These are phyloP conservation scores for Tricholoma terreum DNA, from an alignment of 768 basidiomycete genomes.

Conservation along the genomic window DNA sequence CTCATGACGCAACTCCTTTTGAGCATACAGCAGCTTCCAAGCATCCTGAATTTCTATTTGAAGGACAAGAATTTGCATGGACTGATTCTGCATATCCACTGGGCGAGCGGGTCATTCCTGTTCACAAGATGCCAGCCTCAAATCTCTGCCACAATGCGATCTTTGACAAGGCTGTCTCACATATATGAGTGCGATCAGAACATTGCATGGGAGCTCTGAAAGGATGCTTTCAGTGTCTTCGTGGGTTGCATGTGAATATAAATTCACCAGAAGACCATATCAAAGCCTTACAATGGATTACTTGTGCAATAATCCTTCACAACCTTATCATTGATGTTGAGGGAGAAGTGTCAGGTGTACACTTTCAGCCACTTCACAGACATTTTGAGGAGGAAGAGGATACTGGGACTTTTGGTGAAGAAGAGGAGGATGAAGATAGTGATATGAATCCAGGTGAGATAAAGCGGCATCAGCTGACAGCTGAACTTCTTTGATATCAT, in stretches of 20 bases:
- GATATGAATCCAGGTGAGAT: no score
- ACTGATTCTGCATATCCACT: no score
- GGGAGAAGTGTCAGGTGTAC: constrained; percentile 8
- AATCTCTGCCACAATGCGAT: no score
- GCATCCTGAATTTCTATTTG: constrained; percentile 18
- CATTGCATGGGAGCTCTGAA: constrained; percentile 33
- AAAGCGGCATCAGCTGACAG: no score
- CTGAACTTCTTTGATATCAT: no score
- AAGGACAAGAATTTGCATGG: constrained; percentile 14
- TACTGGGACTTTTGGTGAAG: no score
- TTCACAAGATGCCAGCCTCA: no score
- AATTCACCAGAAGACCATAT: constrained; percentile 20
- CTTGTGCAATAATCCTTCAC: constrained; percentile 33
- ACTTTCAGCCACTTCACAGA: no score
- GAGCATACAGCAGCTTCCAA: constrained; percentile 7
- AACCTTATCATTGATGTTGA: no score
- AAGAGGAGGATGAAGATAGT: no score
- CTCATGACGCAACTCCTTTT: constrained; percentile 21
- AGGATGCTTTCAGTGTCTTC: constrained; percentile 20
- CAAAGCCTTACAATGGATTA: constrained; percentile 28
- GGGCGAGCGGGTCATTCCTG: no score
- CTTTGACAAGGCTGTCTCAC: constrained; percentile 24
- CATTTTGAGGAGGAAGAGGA: no score
- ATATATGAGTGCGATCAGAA: constrained; percentile 26
- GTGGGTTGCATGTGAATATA: constrained; percentile 27